Evolutionary conservation across 2,329 filamentous ascomycete genomes (phyloP).

Genomic region (Calonectria pseudoturangicola): DNA sequence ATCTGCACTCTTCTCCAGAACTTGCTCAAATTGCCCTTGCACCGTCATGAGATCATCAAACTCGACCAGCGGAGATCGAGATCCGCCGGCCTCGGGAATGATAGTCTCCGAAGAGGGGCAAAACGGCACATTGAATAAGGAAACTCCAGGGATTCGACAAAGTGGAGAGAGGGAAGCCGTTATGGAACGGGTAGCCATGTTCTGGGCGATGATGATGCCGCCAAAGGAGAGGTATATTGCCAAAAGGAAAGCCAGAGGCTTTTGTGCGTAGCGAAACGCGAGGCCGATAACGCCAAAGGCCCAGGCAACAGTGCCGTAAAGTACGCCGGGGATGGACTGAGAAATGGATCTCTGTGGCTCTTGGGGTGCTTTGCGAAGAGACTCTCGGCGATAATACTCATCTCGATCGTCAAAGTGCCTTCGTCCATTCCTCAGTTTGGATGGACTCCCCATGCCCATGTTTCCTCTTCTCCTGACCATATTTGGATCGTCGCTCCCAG

Average conservation of each 20-base stretch:
- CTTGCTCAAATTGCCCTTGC: conserved; percentile 85
- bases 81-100: conserved; percentile 50
- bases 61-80: conserved; percentile 68
- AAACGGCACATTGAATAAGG: conserved; percentile 78
- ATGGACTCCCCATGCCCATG: conserved; percentile 48
- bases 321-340: conserved; percentile 60
- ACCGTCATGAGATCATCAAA: conserved; percentile 85
- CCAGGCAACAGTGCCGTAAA: conserved; percentile 69
- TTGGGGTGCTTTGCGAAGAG: conserved; percentile 30
- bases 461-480: conserved; percentile 55
- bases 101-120: conserved; percentile 66
- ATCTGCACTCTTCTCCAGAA: conserved; percentile 80
- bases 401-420: conserved; percentile 44
- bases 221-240: conserved; percentile 77
- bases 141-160: conserved; percentile 80
- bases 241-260: conserved; percentile 77
- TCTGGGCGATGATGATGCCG: conserved; percentile 75
- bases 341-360: conserved; percentile 58
- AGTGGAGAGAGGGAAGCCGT: conserved; percentile 79
- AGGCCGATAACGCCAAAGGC: conserved; percentile 73
- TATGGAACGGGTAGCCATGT: conserved; percentile 77
- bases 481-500: conserved; percentile 50
- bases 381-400: conserved; percentile 43
- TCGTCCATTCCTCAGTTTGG: conserved; percentile 49
- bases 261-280: conserved; percentile 78